phyloP scores from a whole-genome alignment of 768 basidiomycete species.

The Pisolithus microcarpus region DNA sequence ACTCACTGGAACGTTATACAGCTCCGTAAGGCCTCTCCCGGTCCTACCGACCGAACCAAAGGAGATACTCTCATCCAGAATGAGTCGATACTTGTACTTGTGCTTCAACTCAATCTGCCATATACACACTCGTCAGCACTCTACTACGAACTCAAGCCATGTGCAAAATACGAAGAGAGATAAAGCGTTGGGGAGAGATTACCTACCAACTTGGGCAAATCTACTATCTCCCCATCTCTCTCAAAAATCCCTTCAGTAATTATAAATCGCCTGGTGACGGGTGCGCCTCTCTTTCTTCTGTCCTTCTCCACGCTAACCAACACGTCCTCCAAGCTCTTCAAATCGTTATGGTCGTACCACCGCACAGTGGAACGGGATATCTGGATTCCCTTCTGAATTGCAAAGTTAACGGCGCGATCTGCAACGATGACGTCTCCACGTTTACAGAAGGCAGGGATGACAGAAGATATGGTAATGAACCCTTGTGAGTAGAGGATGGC shows the following conservation, averaged over 20 bases:
- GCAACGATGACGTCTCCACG: slow-evolving; percentile 98
- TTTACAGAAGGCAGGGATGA: slow-evolving; percentile 97
- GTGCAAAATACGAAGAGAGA: background rate
- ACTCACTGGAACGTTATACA: slow-evolving; percentile 87
- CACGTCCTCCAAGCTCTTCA: slow-evolving; percentile 84
- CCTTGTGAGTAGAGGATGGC: slow-evolving; percentile 92
- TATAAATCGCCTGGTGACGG: slow-evolving; percentile 87
- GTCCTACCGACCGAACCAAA: slow-evolving; percentile 91
- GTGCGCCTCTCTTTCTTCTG: slow-evolving; percentile 70
- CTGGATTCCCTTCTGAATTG: slow-evolving; percentile 93
- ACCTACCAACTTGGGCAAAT: slow-evolving; percentile 84
- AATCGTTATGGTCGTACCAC: slow-evolving; percentile 96
- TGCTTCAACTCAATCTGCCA: slow-evolving; percentile 83
- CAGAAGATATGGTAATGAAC: slow-evolving; percentile 86
- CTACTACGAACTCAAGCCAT: background rate
- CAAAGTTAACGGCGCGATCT: slow-evolving; percentile 92
- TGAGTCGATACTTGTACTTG: slow-evolving; percentile 92
- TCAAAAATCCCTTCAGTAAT: slow-evolving; percentile 97
- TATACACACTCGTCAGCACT: slow-evolving; percentile 1
- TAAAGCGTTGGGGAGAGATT: background rate
- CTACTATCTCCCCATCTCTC: slow-evolving; percentile 86
- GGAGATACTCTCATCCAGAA: slow-evolving; percentile 90
- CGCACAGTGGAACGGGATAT: slow-evolving; percentile 86
- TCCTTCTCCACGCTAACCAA: slow-evolving; percentile 83
- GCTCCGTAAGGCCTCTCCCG: slow-evolving; percentile 90